A percentile compares a stretch with the other conserved stretches of the same genome.
Conservation (phyloP, 495 filamentous ascomycete species). For the Stereocaulon alpinum region DNA sequence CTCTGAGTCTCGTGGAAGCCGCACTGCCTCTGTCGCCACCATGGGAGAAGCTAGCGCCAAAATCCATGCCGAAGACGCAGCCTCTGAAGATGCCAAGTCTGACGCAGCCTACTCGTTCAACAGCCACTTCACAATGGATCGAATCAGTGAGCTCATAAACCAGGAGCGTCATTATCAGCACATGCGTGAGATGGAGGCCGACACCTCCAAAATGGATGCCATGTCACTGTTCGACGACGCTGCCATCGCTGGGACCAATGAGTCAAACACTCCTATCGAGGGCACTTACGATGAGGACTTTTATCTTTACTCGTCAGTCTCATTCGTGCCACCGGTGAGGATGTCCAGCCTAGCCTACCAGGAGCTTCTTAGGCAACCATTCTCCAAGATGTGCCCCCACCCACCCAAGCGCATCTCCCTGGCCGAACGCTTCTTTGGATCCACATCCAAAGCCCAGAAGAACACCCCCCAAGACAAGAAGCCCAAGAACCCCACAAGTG, state of each 20-base stretch:
- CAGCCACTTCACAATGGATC: no score
- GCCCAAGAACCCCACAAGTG: no score
- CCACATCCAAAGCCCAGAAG: background rate
- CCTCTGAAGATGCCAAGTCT: background rate
- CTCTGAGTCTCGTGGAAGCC: conserved; percentile 7
- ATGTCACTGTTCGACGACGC: background rate
- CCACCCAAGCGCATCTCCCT: conserved; percentile 10
- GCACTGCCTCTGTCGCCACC: background rate
- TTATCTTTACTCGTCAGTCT: background rate
- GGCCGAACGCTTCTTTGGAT: conserved; percentile 8
- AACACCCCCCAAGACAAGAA: no score
- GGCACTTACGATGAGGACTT: background rate
- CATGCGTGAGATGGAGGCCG: background rate
- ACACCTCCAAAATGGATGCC: background rate
- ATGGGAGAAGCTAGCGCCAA: background rate
- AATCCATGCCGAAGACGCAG: no score
- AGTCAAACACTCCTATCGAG: background rate
- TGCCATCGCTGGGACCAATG: background rate
- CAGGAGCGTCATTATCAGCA: background rate
- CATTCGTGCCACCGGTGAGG: background rate
- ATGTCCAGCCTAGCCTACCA: background rate
- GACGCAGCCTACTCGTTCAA: background rate
- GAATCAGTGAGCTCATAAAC: no score
- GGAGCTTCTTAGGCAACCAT: conserved; percentile 10
- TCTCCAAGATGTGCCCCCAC: conserved; percentile 14